These are phyloP conservation scores for Coemansia erecta DNA, from an alignment of 192 early-diverging fungal species.

Conservation along the genomic window DNA sequence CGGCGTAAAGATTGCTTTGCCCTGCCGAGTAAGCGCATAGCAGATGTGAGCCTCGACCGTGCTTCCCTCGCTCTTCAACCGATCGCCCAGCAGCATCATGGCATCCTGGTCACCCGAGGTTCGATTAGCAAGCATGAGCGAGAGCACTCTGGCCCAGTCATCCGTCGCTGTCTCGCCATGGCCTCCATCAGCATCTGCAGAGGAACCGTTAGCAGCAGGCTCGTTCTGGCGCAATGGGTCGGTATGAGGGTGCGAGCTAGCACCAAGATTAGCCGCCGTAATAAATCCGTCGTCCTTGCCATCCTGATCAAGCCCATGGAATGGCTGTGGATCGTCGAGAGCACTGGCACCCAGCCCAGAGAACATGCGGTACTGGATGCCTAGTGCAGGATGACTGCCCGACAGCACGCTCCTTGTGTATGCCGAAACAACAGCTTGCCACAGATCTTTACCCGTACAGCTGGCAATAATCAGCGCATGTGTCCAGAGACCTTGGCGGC, in stretches of 20 bases:
- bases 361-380: conserved; percentile 68
- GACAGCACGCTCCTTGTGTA: conserved; percentile 61
- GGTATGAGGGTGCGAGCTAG: background rate
- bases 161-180: conserved; percentile 10
- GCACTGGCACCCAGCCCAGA: conserved; percentile 59
- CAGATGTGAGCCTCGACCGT: conserved; percentile 76
- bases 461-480: conserved; percentile 90
- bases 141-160: conserved; percentile 74
- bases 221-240: background rate
- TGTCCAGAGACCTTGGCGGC: conserved; percentile 67
- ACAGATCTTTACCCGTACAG: conserved; percentile 78
- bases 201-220: conserved; percentile 11
- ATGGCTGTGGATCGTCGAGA: conserved; percentile 11
- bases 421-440: conserved; percentile 72
- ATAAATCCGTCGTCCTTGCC: conserved; percentile 16
- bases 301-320: background rate
- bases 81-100: conserved; percentile 78
- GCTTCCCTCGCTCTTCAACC: conserved; percentile 57
- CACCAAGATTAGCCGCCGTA: conserved; percentile 28
- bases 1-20: conserved; percentile 54
- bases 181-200: conserved; percentile 3
- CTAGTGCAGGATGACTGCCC: conserved; percentile 50
- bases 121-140: conserved; percentile 82
- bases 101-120: conserved; percentile 68
- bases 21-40: conserved; percentile 64